Evolutionary conservation across 805 yeast species (phyloP).

Genomic region (Starmerella stigmatis): DNA sequence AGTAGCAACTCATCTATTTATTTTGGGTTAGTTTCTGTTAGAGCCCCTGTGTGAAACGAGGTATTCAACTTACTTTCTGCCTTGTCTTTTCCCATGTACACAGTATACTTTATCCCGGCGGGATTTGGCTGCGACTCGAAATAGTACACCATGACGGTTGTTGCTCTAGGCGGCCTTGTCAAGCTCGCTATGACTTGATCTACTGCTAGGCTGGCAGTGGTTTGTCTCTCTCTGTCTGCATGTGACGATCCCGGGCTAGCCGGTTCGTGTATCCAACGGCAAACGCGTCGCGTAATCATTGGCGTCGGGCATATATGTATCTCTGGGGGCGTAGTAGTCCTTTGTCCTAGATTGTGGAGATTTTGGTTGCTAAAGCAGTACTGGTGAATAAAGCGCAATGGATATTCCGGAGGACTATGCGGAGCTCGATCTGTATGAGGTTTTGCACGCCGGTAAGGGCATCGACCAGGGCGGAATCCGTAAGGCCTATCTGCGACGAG

Average conservation of each 20-base stretch:
- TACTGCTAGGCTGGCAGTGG: not conserved
- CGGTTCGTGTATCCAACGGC: not conserved
- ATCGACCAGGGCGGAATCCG: constrained; percentile 43
- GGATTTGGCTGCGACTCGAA: constrained; percentile 25
- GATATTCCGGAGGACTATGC: constrained; percentile 23
- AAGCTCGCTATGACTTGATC: not conserved
- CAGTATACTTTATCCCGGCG: constrained; percentile 10
- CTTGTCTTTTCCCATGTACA: constrained; percentile 68
- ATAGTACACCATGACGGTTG: constrained; percentile 36
- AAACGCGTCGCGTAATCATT: constrained; percentile 5
- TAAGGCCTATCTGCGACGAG: constrained; percentile 53
- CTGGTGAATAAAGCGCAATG: constrained; percentile 18
- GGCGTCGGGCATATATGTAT: too few relatives aligned
- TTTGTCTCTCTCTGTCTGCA: too few relatives aligned
- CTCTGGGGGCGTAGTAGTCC: too few relatives aligned
- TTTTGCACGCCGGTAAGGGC: constrained; percentile 19
- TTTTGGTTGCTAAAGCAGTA: too few relatives aligned
- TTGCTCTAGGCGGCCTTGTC: not conserved
- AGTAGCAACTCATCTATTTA: constrained; percentile 43
- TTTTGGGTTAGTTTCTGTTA: not conserved
- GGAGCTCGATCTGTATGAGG: constrained; percentile 28
- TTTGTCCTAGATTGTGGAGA: too few relatives aligned
- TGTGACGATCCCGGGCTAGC: too few relatives aligned
- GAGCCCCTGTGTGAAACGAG: not conserved
- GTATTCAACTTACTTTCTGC: constrained; percentile 39